Evolutionary conservation across 2,329 filamentous ascomycete genomes (phyloP).

Genomic region (Davidsoniella virescens): DNA sequence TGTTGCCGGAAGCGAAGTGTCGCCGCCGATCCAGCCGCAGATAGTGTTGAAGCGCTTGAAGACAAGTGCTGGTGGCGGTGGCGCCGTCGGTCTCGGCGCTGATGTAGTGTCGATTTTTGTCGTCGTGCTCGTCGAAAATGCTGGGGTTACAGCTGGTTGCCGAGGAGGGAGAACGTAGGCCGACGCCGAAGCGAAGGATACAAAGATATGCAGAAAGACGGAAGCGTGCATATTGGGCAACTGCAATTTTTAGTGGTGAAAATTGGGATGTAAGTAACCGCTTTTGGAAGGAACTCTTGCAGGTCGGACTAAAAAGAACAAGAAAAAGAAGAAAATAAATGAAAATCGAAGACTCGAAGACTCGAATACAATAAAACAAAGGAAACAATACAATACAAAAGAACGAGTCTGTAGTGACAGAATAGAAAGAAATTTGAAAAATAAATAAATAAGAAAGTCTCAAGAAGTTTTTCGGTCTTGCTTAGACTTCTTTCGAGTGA

Average conservation of each 20-base stretch:
- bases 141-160: slow-evolving; percentile 19
- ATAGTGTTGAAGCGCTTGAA: slow-evolving; percentile 60
- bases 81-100: neutral
- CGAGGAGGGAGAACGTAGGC: slow-evolving; percentile 24
- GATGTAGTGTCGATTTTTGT: slow-evolving; percentile 17
- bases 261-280: neutral
- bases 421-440: neutral
- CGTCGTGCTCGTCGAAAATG: slow-evolving; percentile 15
- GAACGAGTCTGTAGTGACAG: neutral
- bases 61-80: slow-evolving; percentile 49
- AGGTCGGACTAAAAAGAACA: neutral
- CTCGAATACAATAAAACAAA: neutral
- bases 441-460: neutral
- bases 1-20: slow-evolving; percentile 36
- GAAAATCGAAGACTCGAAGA: neutral
- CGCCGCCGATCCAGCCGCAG: slow-evolving; percentile 40
- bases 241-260: neutral
- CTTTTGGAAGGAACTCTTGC: neutral
- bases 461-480: neutral
- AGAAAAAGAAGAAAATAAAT: neutral
- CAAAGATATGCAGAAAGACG: slow-evolving; percentile 22
- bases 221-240: slow-evolving; percentile 20
- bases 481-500: no score
- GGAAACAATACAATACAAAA: neutral
- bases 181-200: slow-evolving; percentile 19